Percentiles rank a stretch among this genome's conserved stretches.
phyloP scores from a whole-genome alignment of 768 basidiomycete genomes.

The Mycena polygramma region DNA sequence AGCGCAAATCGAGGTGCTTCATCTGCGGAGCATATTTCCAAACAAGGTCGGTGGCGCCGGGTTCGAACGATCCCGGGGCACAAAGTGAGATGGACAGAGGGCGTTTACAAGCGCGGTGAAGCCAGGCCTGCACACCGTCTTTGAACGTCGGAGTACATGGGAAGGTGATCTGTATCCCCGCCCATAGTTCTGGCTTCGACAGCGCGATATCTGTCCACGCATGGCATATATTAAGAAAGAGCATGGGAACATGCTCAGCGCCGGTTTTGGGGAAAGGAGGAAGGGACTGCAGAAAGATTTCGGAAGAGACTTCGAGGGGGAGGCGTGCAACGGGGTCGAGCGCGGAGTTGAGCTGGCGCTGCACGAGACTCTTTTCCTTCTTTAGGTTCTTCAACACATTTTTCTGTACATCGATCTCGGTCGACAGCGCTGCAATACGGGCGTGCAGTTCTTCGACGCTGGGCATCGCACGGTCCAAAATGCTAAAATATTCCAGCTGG shows the following conservation, averaged over 20 bases:
- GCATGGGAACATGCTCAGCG: neutral
- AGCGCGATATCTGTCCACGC: neutral
- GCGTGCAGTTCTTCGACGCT: neutral
- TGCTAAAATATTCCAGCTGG: too few species aligned
- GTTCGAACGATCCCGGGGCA: neutral
- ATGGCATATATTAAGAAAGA: neutral
- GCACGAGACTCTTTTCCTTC: neutral
- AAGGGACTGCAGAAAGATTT: constrained; percentile 1
- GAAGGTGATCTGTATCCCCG: neutral
- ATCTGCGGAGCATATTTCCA: neutral
- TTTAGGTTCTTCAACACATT: neutral
- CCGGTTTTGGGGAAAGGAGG: neutral
- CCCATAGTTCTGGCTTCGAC: neutral
- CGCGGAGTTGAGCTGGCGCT: neutral
- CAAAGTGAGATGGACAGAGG: neutral
- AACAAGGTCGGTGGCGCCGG: neutral
- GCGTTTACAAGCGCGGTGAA: neutral
- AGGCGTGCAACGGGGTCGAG: neutral
- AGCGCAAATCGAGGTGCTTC: neutral
- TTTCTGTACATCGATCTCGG: neutral
- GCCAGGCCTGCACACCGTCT: neutral
- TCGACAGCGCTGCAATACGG: neutral
- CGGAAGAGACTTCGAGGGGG: neutral
- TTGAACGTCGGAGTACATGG: neutral
- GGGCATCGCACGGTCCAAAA: neutral